Evolutionary conservation across 23 red algal species (phyloP).

Genomic region (Chondrus crispus): DNA sequence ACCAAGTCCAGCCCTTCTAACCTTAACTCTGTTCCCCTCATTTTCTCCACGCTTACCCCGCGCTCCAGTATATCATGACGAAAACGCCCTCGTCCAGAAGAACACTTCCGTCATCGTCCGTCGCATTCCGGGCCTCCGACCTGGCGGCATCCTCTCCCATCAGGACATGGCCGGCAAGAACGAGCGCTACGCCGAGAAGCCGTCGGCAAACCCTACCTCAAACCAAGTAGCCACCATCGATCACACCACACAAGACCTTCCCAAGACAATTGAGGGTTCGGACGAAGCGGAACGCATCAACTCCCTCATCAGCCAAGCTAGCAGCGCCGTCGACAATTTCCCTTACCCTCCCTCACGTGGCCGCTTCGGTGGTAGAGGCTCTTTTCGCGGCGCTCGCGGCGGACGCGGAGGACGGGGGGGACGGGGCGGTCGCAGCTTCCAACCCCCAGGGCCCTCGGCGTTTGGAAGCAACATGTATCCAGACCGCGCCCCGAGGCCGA

Average conservation of each 20-base stretch:
- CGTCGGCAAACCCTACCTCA: not conserved
- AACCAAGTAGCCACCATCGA: not conserved
- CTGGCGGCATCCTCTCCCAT: constrained; percentile 84
- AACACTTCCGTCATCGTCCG: constrained; percentile 94
- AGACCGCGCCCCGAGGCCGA: constrained; percentile 69
- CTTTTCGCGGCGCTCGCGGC: constrained; percentile 30
- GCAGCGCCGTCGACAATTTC: constrained; percentile 30
- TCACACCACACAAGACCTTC: not conserved
- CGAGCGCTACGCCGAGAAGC: constrained; percentile 92
- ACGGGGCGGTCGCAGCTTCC: not conserved
- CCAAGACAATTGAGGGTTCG: constrained; percentile 56
- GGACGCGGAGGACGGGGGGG: constrained; percentile 34
- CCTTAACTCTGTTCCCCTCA: not conserved
- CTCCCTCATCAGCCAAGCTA: constrained; percentile 44
- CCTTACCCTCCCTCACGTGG: constrained; percentile 35
- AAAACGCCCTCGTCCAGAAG: constrained; percentile 83
- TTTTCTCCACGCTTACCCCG: not conserved
- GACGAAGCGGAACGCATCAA: constrained; percentile 80
- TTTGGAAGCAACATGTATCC: constrained; percentile 23
- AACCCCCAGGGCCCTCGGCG: not conserved
- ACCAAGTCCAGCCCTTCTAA: not conserved
- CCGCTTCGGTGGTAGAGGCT: constrained; percentile 43
- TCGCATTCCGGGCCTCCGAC: constrained; percentile 77
- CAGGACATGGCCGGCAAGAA: constrained; percentile 92
- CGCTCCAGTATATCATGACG: constrained; percentile 77